Conservation (phyloP, 345 rosid genomes). For the Populus nigra region DNA sequence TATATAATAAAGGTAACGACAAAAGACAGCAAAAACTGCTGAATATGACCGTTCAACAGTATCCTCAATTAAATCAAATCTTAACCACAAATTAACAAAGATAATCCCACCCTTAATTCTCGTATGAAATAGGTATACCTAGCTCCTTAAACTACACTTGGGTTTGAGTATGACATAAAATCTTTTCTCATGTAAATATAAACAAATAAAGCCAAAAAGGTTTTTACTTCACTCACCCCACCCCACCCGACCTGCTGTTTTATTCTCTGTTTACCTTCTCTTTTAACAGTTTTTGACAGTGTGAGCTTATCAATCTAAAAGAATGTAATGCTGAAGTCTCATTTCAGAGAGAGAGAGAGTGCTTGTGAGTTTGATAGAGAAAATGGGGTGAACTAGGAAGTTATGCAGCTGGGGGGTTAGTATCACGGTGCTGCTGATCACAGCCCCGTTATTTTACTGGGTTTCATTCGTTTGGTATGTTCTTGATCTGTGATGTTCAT, state of each 20-base stretch:
- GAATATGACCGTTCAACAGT: constrained; percentile 24
- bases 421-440: constrained; percentile 37
- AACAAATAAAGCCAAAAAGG: neutral
- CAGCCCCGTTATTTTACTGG: constrained; percentile 2
- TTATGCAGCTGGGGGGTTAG: constrained; percentile 44
- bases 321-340: constrained; percentile 29
- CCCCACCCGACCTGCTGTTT: neutral
- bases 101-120: neutral
- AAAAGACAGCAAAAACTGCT: constrained; percentile 10
- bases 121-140: neutral
- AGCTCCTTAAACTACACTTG: neutral
- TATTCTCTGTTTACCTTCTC: neutral
- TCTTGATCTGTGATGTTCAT: constrained; percentile 11
- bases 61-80: constrained; percentile 8
- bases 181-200: neutral
- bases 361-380: constrained; percentile 22
- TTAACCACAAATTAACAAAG: constrained; percentile 1
- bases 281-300: neutral
- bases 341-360: constrained; percentile 28
- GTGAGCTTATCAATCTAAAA: constrained; percentile 16
- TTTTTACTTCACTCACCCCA: neutral
- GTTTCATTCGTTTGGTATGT: constrained; percentile 29
- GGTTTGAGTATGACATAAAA: neutral
- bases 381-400: constrained; percentile 47
- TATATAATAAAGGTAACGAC: constrained; percentile 14